Evolutionary conservation across 2,329 filamentous ascomycete genomes (phyloP).

Genomic region (Colletotrichum chlorophyti): DNA sequence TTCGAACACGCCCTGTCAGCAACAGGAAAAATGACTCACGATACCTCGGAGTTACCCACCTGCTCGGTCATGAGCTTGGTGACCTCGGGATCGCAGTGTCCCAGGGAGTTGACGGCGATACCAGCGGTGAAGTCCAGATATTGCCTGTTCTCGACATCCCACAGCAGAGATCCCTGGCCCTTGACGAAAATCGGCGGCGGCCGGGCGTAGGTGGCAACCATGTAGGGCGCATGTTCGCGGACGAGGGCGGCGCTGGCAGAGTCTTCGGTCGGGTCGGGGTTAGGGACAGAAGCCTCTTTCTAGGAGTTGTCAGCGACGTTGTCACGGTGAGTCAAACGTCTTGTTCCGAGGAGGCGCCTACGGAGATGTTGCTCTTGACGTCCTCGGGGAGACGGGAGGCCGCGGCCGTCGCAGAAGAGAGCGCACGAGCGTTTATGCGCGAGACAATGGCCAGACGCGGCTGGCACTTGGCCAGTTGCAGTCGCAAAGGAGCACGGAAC

Average conservation of each 20-base stretch:
- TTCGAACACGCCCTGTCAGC: constrained; percentile 7
- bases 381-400: constrained; percentile 42
- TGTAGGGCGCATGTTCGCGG: constrained; percentile 79
- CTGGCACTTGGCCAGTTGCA: constrained; percentile 41
- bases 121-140: constrained; percentile 96
- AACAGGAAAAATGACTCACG: constrained; percentile 5
- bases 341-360: constrained; percentile 29
- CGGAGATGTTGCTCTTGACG: constrained; percentile 42
- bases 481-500: constrained; percentile 45
- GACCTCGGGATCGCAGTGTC: constrained; percentile 86
- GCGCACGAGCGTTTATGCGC: constrained; percentile 37
- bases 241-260: constrained; percentile 79
- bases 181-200: constrained; percentile 89
- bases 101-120: constrained; percentile 92
- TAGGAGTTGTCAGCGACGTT: constrained; percentile 17
- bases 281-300: constrained; percentile 54
- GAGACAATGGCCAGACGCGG: constrained; percentile 31
- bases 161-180: constrained; percentile 86
- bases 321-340: background rate
- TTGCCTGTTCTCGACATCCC: constrained; percentile 85
- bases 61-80: constrained; percentile 78
- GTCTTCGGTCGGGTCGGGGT: constrained; percentile 75
- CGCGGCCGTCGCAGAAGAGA: constrained; percentile 44
- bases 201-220: constrained; percentile 95
- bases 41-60: constrained; percentile 49